Conservation (phyloP, 139 green algal species). For the Coccomyxa sp. region DNA sequence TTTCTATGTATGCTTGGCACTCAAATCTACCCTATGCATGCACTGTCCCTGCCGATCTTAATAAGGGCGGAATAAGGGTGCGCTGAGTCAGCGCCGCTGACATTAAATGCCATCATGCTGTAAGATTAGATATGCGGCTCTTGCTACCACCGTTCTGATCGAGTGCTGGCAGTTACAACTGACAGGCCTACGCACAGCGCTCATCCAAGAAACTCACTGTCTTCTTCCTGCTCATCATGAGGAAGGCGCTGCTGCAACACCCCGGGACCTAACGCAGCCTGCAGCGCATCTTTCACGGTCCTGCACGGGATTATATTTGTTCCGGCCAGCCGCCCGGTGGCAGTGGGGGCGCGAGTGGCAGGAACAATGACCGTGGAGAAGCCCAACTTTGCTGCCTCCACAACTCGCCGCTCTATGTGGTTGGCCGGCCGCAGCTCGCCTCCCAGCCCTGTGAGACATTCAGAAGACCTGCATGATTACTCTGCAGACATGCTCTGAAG, state of each 20-base stretch:
- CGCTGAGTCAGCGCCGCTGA: neutral
- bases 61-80: neutral
- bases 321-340: neutral
- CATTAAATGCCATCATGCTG: neutral
- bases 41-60: too few species aligned
- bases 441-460: constrained; percentile 34
- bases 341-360: neutral
- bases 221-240: neutral
- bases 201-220: neutral
- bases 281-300: neutral
- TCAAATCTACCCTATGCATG: too few species aligned
- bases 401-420: constrained; percentile 48
- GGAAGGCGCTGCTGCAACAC: neutral
- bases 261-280: neutral
- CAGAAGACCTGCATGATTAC: too few species aligned
- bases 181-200: too few species aligned
- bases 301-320: neutral
- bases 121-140: neutral
- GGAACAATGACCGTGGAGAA: constrained; percentile 52
- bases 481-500: too few species aligned
- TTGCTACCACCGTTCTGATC: neutral
- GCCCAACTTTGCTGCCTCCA: constrained; percentile 57
- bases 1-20: too few species aligned
- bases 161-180: neutral
- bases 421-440: constrained; percentile 62